A percentile compares a stretch with the other conserved stretches of the same genome.
These are phyloP conservation scores for Colletotrichum phormii DNA, from an alignment of 2,329 filamentous ascomycete species.

Conservation along the genomic window DNA sequence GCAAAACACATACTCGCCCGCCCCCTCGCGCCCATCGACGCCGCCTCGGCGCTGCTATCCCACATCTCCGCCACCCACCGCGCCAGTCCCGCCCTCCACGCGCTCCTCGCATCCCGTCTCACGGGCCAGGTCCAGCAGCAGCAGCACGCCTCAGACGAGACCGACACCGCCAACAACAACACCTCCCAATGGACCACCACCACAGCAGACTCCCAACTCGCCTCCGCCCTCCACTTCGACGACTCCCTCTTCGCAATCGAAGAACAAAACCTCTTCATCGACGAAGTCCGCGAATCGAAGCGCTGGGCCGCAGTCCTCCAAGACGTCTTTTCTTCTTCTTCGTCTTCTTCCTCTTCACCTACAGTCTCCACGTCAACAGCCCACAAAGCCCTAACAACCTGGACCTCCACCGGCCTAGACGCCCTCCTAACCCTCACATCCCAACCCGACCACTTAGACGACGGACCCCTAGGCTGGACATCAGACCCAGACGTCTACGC, in stretches of 20 bases:
- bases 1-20: slow-evolving; percentile 58
- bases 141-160: neutral
- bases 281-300: slow-evolving; percentile 79
- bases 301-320: slow-evolving; percentile 72
- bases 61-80: slow-evolving; percentile 55
- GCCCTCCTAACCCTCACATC: slow-evolving; percentile 50
- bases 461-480: slow-evolving; percentile 80
- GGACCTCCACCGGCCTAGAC: slow-evolving; percentile 63
- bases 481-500: slow-evolving; percentile 76
- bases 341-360: neutral
- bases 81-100: slow-evolving; percentile 49
- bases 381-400: slow-evolving; percentile 48
- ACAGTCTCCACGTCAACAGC: slow-evolving; percentile 10
- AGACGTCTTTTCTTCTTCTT: neutral
- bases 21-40: slow-evolving; percentile 61
- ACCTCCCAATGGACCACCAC: slow-evolving; percentile 39
- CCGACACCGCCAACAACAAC: neutral
- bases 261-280: slow-evolving; percentile 94
- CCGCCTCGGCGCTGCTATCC: slow-evolving; percentile 56
- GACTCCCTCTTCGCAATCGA: slow-evolving; percentile 85
- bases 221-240: slow-evolving; percentile 63
- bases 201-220: slow-evolving; percentile 53
- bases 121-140: slow-evolving; percentile 43
- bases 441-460: slow-evolving; percentile 46
- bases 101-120: slow-evolving; percentile 56